Conservation (phyloP, 2,329 filamentous ascomycete species). For the Cladosporium sp. region DNA sequence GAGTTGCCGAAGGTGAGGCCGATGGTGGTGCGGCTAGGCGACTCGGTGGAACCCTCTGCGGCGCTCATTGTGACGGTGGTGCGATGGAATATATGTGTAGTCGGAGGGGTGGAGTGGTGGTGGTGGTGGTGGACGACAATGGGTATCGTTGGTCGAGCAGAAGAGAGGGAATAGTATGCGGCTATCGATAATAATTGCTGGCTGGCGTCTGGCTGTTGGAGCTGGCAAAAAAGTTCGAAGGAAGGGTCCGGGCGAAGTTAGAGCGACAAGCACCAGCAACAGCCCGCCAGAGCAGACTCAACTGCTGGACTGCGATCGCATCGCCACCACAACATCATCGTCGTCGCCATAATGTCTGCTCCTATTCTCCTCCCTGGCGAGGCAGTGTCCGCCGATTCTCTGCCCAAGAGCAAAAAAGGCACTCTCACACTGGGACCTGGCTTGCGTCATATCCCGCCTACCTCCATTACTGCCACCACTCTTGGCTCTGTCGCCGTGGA, state of each 20-base stretch:
- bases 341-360: not conserved
- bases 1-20: slow-evolving; percentile 98
- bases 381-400: slow-evolving; percentile 57
- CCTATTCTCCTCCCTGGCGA: slow-evolving; percentile 81
- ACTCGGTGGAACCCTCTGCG: slow-evolving; percentile 45
- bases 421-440: slow-evolving; percentile 80
- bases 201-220: not conserved
- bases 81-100: slow-evolving; percentile 7
- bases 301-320: not conserved
- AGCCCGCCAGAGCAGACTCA: not conserved
- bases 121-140: slow-evolving; percentile 1
- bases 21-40: slow-evolving; percentile 57
- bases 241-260: not conserved
- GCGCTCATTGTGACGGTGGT: slow-evolving; percentile 42
- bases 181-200: not conserved
- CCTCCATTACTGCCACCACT: slow-evolving; percentile 64
- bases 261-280: not conserved
- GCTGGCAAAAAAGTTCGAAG: not conserved
- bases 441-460: slow-evolving; percentile 75
- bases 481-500: slow-evolving; percentile 65
- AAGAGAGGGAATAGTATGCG: not conserved
- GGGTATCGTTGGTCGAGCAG: not conserved
- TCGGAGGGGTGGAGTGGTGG: not conserved
- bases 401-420: slow-evolving; percentile 61
- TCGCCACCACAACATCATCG: not conserved